These are phyloP conservation scores for Podospora pseudopauciseta DNA, from an alignment of 495 filamentous ascomycete genomes.

Conservation along the genomic window DNA sequence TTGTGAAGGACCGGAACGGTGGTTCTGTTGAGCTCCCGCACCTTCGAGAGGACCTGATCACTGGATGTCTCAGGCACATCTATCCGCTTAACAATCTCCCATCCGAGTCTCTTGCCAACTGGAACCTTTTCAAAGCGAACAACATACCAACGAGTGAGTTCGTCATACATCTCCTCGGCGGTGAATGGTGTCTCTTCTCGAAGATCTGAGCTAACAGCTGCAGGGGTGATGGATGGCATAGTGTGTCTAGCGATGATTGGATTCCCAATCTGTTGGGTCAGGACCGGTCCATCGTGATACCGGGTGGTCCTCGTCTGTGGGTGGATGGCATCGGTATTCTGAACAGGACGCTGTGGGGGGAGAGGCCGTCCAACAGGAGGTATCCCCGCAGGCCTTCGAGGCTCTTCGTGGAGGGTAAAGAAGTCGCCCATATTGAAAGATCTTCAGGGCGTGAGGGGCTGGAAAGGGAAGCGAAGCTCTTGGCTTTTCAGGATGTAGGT, in stretches of 20 bases:
- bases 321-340: neutral
- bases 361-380: neutral
- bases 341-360: neutral
- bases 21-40: neutral
- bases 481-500: neutral
- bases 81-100: neutral
- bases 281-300: neutral
- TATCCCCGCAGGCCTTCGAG: neutral
- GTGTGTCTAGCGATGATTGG: neutral
- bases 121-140: neutral
- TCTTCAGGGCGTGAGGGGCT: neutral
- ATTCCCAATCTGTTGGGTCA: neutral
- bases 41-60: neutral
- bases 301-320: neutral
- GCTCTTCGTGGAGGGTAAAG: neutral
- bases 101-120: neutral
- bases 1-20: neutral
- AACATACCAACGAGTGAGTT: neutral
- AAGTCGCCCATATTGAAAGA: neutral
- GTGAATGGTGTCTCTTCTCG: neutral
- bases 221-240: neutral
- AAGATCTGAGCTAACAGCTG: neutral
- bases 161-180: neutral
- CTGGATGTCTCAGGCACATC: neutral
- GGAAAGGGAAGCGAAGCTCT: neutral